Percentiles rank a stretch among this genome's conserved stretches.
Evolutionary conservation across 805 yeast genomes (phyloP).

Genomic region (Kuraishia ogatae): DNA sequence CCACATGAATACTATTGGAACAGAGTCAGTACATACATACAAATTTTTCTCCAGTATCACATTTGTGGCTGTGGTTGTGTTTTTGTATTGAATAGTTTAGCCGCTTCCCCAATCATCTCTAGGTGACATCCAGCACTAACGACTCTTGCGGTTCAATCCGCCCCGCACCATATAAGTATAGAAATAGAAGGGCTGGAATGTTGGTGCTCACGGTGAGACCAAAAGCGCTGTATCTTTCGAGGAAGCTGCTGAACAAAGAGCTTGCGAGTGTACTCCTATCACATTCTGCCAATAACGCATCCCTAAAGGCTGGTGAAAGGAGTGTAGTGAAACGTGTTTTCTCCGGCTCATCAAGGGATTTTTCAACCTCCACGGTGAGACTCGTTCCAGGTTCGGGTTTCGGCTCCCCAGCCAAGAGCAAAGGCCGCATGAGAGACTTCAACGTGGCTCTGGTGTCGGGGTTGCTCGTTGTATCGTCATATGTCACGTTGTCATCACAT

Average conservation of each 20-base stretch:
- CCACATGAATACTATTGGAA: too few species aligned
- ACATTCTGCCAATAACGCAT: not conserved
- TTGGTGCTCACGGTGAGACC: slow-evolving; percentile 5
- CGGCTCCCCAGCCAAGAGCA: slow-evolving; percentile 4
- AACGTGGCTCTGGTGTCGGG: slow-evolving; percentile 23
- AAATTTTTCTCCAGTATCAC: too few species aligned
- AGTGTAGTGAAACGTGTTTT: not conserved
- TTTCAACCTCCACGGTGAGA: not conserved
- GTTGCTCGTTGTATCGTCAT: slow-evolving; percentile 22
- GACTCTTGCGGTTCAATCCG: too few species aligned
- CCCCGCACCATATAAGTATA: not conserved
- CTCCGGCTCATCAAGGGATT: not conserved
- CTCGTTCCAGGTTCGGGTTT: not conserved
- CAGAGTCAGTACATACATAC: too few species aligned
- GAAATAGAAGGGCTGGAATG: not conserved
- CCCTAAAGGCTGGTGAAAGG: not conserved
- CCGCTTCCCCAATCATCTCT: too few species aligned
- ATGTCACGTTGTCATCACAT: slow-evolving; percentile 17
- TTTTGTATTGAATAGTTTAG: too few species aligned
- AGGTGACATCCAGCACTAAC: too few species aligned
- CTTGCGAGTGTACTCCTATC: not conserved
- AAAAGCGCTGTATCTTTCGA: slow-evolving; percentile 1
- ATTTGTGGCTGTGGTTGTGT: too few species aligned
- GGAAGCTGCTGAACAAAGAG: slow-evolving; percentile 1
- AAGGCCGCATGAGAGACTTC: slow-evolving; percentile 20